Base-by-base conservation (phyloP, 192 early-diverging fungal species). In the Coemansia sp. region DNA sequence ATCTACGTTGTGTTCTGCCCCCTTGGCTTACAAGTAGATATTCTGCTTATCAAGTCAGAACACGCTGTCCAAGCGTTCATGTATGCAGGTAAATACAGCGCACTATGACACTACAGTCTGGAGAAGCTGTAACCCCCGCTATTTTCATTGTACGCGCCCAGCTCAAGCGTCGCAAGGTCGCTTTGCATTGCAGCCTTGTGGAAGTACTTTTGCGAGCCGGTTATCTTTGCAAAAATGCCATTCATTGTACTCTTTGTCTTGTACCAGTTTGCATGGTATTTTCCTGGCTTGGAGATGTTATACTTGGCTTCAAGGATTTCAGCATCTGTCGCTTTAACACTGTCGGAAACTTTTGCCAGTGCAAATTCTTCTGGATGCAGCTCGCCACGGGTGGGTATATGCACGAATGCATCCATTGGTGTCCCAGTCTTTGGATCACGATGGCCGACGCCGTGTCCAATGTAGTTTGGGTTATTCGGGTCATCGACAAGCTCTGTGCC, bases 201-300 rank as follows among this genome's bases (percentile, higher is more conserved):
- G 19, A 62, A 1, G 34, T 64, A 62, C 60, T 64, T 75, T 28
- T 68, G 56, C 23, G 78, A 81, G 34, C 66, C 55, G 2, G 69
- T 69, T 10, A 71, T 41, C 57, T 60, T 81, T 21, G 56, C 78
- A 27, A 71, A 14, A 28, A 65, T 38, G 24, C 62, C 54, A 47
- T 71, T 68, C 21, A 66, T 21, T 27, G 48, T 48, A 57, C 78
- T 72, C 58, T 75, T 81, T 38, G 69, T 31, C 60, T 52, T 71
- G 69, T 68, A 81, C 73, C 73, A 81, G 61, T 65, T 67, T 8
- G 78, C 78, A 24, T 81, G 78, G 53, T 81, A 81, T 59, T 81
- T 81, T 27, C 60, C 66, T 4, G 78, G 69, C 1, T 32, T 72
- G 25, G 52, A 19, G 19, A 81, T 72, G 21, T 67, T 69, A 56